phyloP scores from a whole-genome alignment of 2,329 filamentous ascomycete genomes.

The Colletotrichum nymphaeae region DNA sequence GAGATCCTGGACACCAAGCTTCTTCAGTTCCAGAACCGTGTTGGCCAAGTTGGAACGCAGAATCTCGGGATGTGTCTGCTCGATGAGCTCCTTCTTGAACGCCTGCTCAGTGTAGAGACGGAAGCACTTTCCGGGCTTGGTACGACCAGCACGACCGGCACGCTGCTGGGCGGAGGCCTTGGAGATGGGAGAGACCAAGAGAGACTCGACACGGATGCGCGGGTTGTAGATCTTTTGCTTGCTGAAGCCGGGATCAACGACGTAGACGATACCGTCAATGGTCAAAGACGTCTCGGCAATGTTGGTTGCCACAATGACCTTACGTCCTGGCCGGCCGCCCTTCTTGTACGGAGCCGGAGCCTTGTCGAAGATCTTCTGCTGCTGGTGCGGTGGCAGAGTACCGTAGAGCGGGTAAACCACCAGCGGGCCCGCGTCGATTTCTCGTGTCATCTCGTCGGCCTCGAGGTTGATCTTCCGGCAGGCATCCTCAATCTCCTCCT shows the following conservation, averaged over 20 bases:
- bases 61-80: conserved; percentile 97
- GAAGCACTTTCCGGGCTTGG: conserved; percentile 98
- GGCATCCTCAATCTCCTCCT: conserved; percentile 98
- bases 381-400: conserved; percentile 89
- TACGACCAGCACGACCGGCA: conserved; percentile 99
- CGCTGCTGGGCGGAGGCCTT: conserved; percentile 97
- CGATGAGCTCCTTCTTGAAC: conserved; percentile 98
- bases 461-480: conserved; percentile 92
- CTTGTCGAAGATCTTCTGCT: conserved; percentile 94
- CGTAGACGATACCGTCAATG: conserved; percentile 98
- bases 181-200: conserved; percentile 97
- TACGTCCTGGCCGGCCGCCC: conserved; percentile 89
- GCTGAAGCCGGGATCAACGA: conserved; percentile 98
- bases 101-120: conserved; percentile 93
- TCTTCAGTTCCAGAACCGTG: conserved; percentile 96
- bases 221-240: conserved; percentile 99
- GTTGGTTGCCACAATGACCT: conserved; percentile 94
- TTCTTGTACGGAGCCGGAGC: conserved; percentile 79
- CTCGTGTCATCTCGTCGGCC: conserved; percentile 89
- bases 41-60: conserved; percentile 93
- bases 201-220: conserved; percentile 92
- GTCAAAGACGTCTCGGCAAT: conserved; percentile 98
- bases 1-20: conserved; percentile 93
- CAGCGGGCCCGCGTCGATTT: conserved; percentile 91
- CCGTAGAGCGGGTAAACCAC: conserved; percentile 95